These are phyloP conservation scores for Alternaria longipes DNA, from an alignment of 2,329 filamentous ascomycete genomes.

Conservation along the genomic window DNA sequence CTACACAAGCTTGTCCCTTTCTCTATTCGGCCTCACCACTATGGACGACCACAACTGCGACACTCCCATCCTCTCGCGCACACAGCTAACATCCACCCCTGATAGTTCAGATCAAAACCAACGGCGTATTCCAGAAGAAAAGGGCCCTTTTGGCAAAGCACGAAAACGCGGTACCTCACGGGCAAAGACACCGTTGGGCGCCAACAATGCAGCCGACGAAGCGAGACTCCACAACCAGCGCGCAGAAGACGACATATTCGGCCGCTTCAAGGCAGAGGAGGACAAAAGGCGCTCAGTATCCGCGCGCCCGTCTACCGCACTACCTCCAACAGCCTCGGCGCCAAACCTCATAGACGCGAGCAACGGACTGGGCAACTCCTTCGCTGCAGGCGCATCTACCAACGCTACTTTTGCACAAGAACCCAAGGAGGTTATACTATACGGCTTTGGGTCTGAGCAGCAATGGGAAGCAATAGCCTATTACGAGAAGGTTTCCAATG, in stretches of 20 bases:
- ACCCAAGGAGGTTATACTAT: conserved; percentile 82
- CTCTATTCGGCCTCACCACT: neutral
- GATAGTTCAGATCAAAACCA: conserved; percentile 55
- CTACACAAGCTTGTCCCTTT: neutral
- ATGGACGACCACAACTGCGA: conserved; percentile 8
- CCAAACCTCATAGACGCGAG: conserved; percentile 44
- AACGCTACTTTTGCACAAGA: conserved; percentile 57
- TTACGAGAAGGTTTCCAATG: conserved; percentile 83
- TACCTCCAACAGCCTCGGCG: conserved; percentile 45
- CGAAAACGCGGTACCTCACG: conserved; percentile 58
- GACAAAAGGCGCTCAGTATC: conserved; percentile 42
- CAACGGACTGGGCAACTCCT: conserved; percentile 37
- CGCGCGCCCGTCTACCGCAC: conserved; percentile 29
- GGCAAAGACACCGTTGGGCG: conserved; percentile 64
- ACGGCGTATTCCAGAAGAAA: conserved; percentile 66
- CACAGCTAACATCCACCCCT: conserved; percentile 26
- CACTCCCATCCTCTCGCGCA: neutral
- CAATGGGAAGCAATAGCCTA: conserved; percentile 88
- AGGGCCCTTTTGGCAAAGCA: conserved; percentile 68
- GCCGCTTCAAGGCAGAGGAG: conserved; percentile 42
- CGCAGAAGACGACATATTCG: conserved; percentile 60
- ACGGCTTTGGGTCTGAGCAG: conserved; percentile 75
- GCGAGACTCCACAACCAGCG: conserved; percentile 55
- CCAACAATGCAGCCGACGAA: conserved; percentile 66
- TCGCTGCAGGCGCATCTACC: conserved; percentile 39